These are phyloP conservation scores for Pichia heedii DNA, from an alignment of 805 yeast species.

Conservation along the genomic window DNA sequence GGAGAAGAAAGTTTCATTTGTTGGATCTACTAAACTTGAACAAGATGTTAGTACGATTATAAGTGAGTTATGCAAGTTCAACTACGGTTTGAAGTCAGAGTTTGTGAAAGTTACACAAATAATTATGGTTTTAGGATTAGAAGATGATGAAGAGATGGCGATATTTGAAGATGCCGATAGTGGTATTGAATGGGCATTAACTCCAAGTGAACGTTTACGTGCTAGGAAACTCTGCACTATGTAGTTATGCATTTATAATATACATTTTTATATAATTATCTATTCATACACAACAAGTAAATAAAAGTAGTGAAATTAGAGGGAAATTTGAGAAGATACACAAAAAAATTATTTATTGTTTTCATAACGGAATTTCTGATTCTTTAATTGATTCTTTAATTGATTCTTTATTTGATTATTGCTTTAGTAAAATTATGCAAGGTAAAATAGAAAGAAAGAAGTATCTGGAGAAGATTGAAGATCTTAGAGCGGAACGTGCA, in stretches of 20 bases:
- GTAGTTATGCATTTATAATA: too few relatives aligned
- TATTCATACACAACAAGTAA: too few relatives aligned
- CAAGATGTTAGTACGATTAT: conserved; percentile 71
- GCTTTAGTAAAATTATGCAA: too few relatives aligned
- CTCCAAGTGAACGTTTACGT: conserved; percentile 62
- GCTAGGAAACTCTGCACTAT: conserved; percentile 33
- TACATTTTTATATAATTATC: too few relatives aligned
- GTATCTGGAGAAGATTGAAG: background rate
- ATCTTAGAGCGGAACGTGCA: conserved; percentile 1
- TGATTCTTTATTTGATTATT: too few relatives aligned
- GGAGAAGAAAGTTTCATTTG: conserved; percentile 62
- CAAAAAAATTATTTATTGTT: too few relatives aligned
- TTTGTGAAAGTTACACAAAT: conserved; percentile 80
- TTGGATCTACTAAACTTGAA: conserved; percentile 79
- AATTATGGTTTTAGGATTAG: conserved; percentile 72
- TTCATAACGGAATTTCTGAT: too few relatives aligned
- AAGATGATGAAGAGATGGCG: conserved; percentile 43
- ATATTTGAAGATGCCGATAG: conserved; percentile 20
- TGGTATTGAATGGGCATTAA: conserved; percentile 54
- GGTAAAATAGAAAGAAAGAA: too few relatives aligned
- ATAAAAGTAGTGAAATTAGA: too few relatives aligned
- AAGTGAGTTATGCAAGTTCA: conserved; percentile 59
- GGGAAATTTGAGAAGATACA: too few relatives aligned
- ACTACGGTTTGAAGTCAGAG: conserved; percentile 67
- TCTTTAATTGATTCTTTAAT: too few relatives aligned